Evolutionary conservation across 495 filamentous ascomycete species (phyloP), one percentile per base, ranked within the genome.

Genomic region (Hapsidospora chrysogenum): DNA sequence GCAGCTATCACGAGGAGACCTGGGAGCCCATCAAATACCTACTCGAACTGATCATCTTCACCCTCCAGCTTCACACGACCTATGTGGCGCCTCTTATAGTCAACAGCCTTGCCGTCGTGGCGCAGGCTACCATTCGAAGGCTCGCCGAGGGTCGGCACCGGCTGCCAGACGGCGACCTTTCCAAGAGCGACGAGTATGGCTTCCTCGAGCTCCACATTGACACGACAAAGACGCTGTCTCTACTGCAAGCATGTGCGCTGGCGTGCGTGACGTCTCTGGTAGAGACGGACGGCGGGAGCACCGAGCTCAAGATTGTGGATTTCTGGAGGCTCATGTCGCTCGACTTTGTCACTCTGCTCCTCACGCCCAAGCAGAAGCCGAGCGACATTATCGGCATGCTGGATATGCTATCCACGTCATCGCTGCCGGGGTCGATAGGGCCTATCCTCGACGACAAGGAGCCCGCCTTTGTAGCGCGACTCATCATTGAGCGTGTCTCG

Each of bases 291-390:
- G 37, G 25, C 9, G 20, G 36, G 3, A n/a, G n/a, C n/a, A 9
- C 14, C 8, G 17, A 17, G 23, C 19, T 17, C 28, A 16, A 17
- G 19, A 15, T 35, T 14, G n/a, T 21, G 18, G 48, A 54, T 21
- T 63, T 64, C 35, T 67, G 63, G 63, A 49, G 46, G 33, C 47
- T 46, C 16, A 54, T 67, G 10, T 54, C 61, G n/a, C 44, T 60
- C 3, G 54, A 64, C n/a, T 63, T 65, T 33, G 50, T 63, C 13
- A 47, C 62, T 30, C 34, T 56, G 28, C 52, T 63, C 36, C 50
- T 67, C 2, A 57, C 50, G 11, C 53, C 54, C 11, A 65, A 60
- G 30, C 60, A 64, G 25, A 55, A 58, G 1, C 48, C 58, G n/a
- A 40, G 45, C 4, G 59, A 64, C 23, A 63, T 58, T 40, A 33